Base-by-base conservation (phyloP, 2,329 filamentous ascomycete species). In the Thermoascus crustaceus region DNA sequence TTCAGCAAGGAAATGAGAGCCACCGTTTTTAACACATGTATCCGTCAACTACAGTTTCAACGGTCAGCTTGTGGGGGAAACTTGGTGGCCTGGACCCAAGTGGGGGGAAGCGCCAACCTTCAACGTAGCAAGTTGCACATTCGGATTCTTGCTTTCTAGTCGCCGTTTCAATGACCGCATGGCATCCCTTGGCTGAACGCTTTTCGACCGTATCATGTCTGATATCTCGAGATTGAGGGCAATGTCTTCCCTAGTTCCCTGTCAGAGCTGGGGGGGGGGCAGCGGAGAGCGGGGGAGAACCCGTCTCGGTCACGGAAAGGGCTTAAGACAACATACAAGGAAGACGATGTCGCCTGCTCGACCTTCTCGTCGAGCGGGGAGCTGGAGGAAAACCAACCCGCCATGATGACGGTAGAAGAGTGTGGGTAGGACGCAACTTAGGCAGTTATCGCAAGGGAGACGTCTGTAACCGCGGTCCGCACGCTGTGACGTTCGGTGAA, bases 21-120 rank as follows among this genome's bases (percentile, higher is more conserved):
- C 91, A 40, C 91, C 91, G 69, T 98, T 98, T 69, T 98, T 98
- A 42, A 96, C 87, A 58, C 91, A 98, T 1, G 91, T 96, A 67
- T 98, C 91, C 46, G 88, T 94, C 53, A 98, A 81, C 86, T 81
- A 49, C 13, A 32, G 10, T 3, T 11, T 14, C 14, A 20, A 30
- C 37, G 13, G 35, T 37, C 22, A 22, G 30, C 22, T 6, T 10
- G 25, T n/a, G 21, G 25, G 9, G 21, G 22, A 31, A 33, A 54
- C 29, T 46, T 30, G 38, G 11, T 20, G 7, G 14, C 32, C 14
- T 14, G 4, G 7, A 35, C 52, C 35, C 50, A 32, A 24, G 30
- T 50, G 34, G 19, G 11, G 27, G 32, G n/a, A 20, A 29, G 20
- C 22, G 43, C 68, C 40, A 72, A 91, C 86, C 62, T 91, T 93